Conservation (phyloP, 1,139 yeast species). For the Zygosaccharomyces pseudobailii region DNA sequence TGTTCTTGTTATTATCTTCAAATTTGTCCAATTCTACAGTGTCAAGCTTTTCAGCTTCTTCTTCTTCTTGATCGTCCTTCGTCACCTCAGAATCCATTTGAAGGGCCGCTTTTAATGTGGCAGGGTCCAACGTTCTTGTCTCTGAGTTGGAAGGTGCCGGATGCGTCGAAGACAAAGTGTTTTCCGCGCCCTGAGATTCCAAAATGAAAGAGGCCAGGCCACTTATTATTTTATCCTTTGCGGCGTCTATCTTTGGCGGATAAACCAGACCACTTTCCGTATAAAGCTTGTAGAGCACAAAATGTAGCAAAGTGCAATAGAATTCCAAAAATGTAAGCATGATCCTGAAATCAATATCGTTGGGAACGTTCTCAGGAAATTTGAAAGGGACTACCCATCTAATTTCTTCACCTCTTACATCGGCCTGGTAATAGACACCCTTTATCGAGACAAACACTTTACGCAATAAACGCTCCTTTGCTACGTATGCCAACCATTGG, state of each 20-base stretch:
- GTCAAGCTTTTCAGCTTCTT: conserved; percentile 41
- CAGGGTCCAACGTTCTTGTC: conserved; percentile 34
- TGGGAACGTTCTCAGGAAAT: conserved; percentile 91
- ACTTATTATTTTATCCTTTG: conserved; percentile 77
- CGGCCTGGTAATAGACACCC: conserved; percentile 95
- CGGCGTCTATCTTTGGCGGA: conserved; percentile 80
- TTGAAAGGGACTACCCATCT: conserved; percentile 97
- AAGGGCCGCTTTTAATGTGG: conserved; percentile 37
- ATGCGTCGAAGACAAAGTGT: conserved; percentile 38
- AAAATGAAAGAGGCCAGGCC: conserved; percentile 83
- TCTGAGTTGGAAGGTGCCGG: conserved; percentile 27
- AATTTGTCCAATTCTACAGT: conserved; percentile 66
- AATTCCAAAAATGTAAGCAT: conserved; percentile 96
- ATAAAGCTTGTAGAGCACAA: conserved; percentile 79
- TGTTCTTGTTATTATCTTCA: conserved; percentile 52
- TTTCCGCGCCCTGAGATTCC: conserved; percentile 45
- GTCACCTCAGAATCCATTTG: conserved; percentile 37
- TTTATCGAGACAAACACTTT: conserved; percentile 95
- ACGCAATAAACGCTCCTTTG: conserved; percentile 73
- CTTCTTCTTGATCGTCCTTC: conserved; percentile 39
- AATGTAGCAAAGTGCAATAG: conserved; percentile 86
- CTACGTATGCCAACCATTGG: conserved; percentile 94
- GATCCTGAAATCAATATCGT: conserved; percentile 91
- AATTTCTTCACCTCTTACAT: conserved; percentile 82
- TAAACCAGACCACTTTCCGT: conserved; percentile 79